Conservation (phyloP, 495 filamentous ascomycete species). For the Tuber calosporum region DNA sequence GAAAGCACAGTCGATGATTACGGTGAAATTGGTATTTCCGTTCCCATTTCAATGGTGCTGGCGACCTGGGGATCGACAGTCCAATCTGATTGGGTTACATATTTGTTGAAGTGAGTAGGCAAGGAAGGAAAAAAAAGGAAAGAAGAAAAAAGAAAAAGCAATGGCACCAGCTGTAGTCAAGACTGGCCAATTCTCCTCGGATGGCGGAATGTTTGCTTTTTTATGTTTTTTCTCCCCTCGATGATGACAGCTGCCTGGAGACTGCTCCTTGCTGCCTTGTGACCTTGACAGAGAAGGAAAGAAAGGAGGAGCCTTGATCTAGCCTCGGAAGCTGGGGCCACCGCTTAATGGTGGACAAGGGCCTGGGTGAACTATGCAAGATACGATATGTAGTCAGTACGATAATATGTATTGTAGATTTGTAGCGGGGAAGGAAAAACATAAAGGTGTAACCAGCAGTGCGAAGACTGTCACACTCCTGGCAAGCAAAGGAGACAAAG, state of each 20-base stretch:
- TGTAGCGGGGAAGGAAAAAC: too few species aligned
- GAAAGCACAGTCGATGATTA: background rate
- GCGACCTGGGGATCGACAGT: background rate
- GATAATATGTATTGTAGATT: too few species aligned
- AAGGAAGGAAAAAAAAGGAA: background rate
- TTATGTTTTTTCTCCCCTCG: background rate
- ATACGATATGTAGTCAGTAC: too few species aligned
- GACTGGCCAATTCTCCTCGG: background rate
- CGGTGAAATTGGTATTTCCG: background rate
- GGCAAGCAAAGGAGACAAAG: too few species aligned
- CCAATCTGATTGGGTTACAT: background rate
- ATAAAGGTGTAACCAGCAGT: too few species aligned
- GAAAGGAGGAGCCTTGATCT: background rate
- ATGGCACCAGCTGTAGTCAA: background rate
- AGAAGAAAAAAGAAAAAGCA: background rate
- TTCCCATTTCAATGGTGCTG: background rate
- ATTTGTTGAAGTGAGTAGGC: too few species aligned
- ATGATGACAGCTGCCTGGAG: constrained; percentile 1
- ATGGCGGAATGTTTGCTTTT: constrained; percentile 6
- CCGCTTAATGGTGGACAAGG: too few species aligned
- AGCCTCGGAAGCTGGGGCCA: too few species aligned
- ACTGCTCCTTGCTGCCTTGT: background rate
- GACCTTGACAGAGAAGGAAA: background rate
- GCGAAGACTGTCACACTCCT: too few species aligned
- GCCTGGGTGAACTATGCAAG: too few species aligned